These are phyloP conservation scores for Phytophthora megakarya DNA, from an alignment of 352 stramenopile species.

Conservation along the genomic window DNA sequence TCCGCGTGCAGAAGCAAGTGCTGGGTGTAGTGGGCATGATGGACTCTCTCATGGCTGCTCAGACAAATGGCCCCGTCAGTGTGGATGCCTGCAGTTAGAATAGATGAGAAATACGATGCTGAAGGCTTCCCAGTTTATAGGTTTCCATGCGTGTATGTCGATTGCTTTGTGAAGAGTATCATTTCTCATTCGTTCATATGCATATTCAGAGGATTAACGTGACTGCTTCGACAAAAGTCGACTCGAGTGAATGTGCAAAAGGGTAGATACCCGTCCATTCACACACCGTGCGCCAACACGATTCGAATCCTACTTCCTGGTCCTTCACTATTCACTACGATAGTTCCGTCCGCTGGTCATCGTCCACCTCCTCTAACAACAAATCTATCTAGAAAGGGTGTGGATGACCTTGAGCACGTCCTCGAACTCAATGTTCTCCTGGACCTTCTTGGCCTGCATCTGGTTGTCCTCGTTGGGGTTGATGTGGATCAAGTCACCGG, in stretches of 20 bases:
- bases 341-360: constrained; percentile 10
- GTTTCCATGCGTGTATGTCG: constrained; percentile 25
- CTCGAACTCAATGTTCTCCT: constrained; percentile 87
- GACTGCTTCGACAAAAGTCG: not conserved
- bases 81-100: constrained; percentile 40
- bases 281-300: constrained; percentile 16
- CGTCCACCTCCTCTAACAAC: constrained; percentile 36
- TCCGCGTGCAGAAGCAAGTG: constrained; percentile 87
- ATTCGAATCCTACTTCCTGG: constrained; percentile 27
- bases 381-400: constrained; percentile 87
- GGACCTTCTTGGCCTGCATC: constrained; percentile 87
- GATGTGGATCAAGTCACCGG: constrained; percentile 60
- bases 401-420: constrained; percentile 89
- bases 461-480: constrained; percentile 83
- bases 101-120: constrained; percentile 37
- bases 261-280: constrained; percentile 18
- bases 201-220: not conserved
- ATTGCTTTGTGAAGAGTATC: not conserved
- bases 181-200: constrained; percentile 10
- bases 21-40: constrained; percentile 88
- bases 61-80: constrained; percentile 65
- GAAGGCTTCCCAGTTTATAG: constrained; percentile 29
- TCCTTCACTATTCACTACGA: constrained; percentile 33
- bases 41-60: constrained; percentile 88
- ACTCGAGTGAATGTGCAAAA: constrained; percentile 23